Base-by-base conservation (phyloP, 1,284 basidiomycete genomes). In the Irpex sp. region DNA sequence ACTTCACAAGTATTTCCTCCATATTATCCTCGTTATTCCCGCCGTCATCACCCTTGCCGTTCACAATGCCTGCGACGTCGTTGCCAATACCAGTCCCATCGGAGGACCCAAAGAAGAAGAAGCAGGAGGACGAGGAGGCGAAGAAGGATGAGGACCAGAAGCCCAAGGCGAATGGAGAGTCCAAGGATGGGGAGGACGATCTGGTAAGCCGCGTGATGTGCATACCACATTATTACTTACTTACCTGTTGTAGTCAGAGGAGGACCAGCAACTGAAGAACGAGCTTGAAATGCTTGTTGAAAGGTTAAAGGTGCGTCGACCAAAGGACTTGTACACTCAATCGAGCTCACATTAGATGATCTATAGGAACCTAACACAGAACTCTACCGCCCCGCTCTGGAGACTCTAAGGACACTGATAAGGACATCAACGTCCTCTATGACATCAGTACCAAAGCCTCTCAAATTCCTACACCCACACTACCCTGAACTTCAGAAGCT, bases 371-470 rank as follows among this genome's bases (percentile, higher is more conserved):
- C 90, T 64, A 88, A 98, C 74, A 90, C 87, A 0, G 81, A 83
- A 21, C 84, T 99, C 48, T 93, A 99, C 77, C 83, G 90, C 26
- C 92, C 97, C 34, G 96, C 97, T 17, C 84, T 99, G 37, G 97
- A 99, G 79, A 95, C 94, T 1, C 83, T 99, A 15, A 87, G 97
- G 62, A 97, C 93, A 21, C 82, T 99, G 48, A 99, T 99, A 72
- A 84, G 95, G 72, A 98, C 97, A 3, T 96, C 96, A 21, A 99
- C 97, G 3, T 97, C 94, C 19, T 98, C 96, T 5, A 98, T 99
- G 97, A 99, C 97, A n/a, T 97, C 94, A 13, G 97, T 99, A 11
- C 97, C 97, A 2, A 99, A 99, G 81, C 97, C 97, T 40, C 86
- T 99, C 67, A 99, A 99, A 79, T 99, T 99, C 80, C 85, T 99